phyloP scores from a whole-genome alignment of 2,329 filamentous ascomycete species.

The Fusarium tupiense region DNA sequence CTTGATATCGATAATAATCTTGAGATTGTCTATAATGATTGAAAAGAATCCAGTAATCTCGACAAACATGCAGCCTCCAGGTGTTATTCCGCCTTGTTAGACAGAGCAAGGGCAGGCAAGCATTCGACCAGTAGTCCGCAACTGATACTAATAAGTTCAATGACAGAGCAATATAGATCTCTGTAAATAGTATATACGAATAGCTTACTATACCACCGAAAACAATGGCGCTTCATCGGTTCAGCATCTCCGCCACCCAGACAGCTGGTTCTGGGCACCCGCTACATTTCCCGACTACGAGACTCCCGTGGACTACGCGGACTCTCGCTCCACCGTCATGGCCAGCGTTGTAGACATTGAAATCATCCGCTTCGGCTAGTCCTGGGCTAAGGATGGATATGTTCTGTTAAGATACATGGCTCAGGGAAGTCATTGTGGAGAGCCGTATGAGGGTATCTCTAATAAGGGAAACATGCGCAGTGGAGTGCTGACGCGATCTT shows the following conservation, averaged over 20 bases:
- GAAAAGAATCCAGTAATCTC: neutral
- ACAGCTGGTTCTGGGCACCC: slow-evolving; percentile 33
- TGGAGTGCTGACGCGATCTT: slow-evolving; percentile 38
- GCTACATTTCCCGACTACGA: slow-evolving; percentile 29
- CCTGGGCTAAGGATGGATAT: slow-evolving; percentile 38
- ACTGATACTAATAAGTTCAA: neutral
- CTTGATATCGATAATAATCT: neutral
- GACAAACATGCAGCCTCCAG: neutral
- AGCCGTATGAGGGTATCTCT: slow-evolving; percentile 38
- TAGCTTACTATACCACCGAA: slow-evolving; percentile 23
- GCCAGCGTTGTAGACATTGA: slow-evolving; percentile 32
- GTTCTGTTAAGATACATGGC: slow-evolving; percentile 40
- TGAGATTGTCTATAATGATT: too few species aligned
- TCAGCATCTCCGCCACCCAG: slow-evolving; percentile 18
- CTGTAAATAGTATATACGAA: slow-evolving; percentile 28
- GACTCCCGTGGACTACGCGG: slow-evolving; percentile 37
- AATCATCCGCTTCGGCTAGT: slow-evolving; percentile 37
- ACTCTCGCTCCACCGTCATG: slow-evolving; percentile 37
- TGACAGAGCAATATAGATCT: slow-evolving; percentile 11
- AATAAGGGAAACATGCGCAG: slow-evolving; percentile 27
- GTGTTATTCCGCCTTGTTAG: slow-evolving; percentile 1
- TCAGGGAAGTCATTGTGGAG: slow-evolving; percentile 35
- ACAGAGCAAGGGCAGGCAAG: slow-evolving; percentile 16
- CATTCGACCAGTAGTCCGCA: neutral
- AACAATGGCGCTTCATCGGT: slow-evolving; percentile 26